Evolutionary conservation across 1,284 basidiomycete species (phyloP), one percentile per base, ranked within the genome.

Genomic region (Heliocybe sulcata): DNA sequence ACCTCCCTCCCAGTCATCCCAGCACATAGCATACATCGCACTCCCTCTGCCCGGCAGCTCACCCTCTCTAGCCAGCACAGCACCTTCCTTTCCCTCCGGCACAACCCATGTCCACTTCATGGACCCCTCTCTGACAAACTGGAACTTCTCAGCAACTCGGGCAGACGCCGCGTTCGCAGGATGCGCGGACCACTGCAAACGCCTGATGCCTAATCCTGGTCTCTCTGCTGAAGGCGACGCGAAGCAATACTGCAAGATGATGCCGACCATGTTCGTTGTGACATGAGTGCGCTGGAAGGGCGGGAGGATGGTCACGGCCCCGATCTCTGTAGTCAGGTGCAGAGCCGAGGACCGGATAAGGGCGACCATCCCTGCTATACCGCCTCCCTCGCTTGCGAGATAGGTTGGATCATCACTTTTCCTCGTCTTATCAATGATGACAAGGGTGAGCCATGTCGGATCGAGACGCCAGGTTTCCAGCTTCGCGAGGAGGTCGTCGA

Each of bases 351-450:
- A 65, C 56, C 77, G 68, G 38, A 79, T 62, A 52, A 72, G 64
- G 8, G 65, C 68, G 26, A 80, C 69, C 20, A 73, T 63, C 0
- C 80, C 81, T 6, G 80, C 79, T 49, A 72, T 57, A 1, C 45
- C 53, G 2, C 58, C 63, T 51, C 51, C 54, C 31, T 53, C 45
- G 19, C 54, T 42, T 6, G 4, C 12, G 6, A 42, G 38, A 20
- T 42, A n/a, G 16, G 16, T 42, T 6, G 38, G 38, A 42, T 42
- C 38, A 20, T 42, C 38, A 16, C 23, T 56, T 2, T 58, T 53
- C 45, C 35, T 53, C 16, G 73, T 72, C 58, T 75, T 79, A 64
- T 81, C 79, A 60, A 77, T 70, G 29, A 77, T 67, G 29, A 76
- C 75, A 63, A 81, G 79, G 6, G 80, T 60, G 35, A 73, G n/a